Base-by-base conservation (phyloP, 2,329 filamentous ascomycete species). In the Neonectria hederae region DNA sequence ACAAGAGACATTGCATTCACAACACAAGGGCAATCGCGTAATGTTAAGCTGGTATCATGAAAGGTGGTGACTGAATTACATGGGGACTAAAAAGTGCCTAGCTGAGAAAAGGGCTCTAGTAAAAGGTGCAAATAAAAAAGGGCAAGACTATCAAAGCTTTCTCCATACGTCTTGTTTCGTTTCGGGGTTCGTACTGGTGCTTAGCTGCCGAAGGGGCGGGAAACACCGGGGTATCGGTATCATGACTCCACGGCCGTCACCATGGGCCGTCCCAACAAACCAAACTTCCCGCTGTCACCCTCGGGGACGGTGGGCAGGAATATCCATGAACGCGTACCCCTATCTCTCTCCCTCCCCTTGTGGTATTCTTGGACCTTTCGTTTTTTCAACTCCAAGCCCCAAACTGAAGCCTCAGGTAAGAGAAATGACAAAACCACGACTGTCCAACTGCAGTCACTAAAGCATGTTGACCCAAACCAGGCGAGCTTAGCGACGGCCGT, bases 401-500 rank as follows among this genome's bases (percentile, higher is more conserved):
- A 71, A 77, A 73, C 65, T 58, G 72, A 71, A 75, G 70, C 69
- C 62, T 67, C 65, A 68, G 69, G 69, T 72, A 69, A 68, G 64
- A 72, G 68, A 72, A 74, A 66, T 62, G 57, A 68, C 65, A 69
- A 67, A 71, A 68, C 52, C 70, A 69, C 60, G 67, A 70, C 69
- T 74, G 70, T 71, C 72, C 72, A 75, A 71, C 66, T 67, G 63
- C 68, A 73, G 72, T 65, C 72, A 71, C 65, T 69, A 66, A 70
- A 63, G 70, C 63, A 62, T 54, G 62, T 60, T 66, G 64, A 65
- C 54, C 58, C 40, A 38, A 52, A 28, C 59, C 13, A 46, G 35
- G 38, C n/a, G 43, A 45, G 54, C 43, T 83, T 94, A 97, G 82
- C 94, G 94, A 82, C 94, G 93, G 76, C 94, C 94, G 80, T 96